Conservation (phyloP, 2,329 filamentous ascomycete genomes). For the Uncinocarpus reesii region DNA sequence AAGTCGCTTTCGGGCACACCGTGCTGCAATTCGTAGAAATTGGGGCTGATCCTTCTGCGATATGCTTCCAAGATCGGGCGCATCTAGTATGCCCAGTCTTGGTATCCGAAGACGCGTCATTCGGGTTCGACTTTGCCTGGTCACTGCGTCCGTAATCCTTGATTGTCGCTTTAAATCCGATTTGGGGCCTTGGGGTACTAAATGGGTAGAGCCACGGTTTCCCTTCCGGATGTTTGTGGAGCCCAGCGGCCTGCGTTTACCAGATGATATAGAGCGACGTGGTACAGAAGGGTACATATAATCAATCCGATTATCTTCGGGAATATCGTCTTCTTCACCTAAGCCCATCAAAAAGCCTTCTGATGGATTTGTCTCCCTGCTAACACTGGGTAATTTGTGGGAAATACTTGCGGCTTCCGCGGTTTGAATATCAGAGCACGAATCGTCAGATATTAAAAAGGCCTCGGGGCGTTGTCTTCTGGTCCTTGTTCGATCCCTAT, state of each 20-base stretch:
- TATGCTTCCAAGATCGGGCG: slow-evolving; percentile 27
- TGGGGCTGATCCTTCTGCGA: slow-evolving; percentile 35
- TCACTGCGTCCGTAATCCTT: slow-evolving; percentile 28
- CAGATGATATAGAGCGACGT: slow-evolving; percentile 17
- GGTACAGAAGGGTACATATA: slow-evolving; percentile 30
- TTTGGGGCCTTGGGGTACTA: background rate
- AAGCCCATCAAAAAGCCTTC: slow-evolving; percentile 2
- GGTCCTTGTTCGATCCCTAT: slow-evolving; percentile 13
- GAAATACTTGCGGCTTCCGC: background rate
- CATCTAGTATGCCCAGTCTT: slow-evolving; percentile 44
- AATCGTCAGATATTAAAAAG: slow-evolving; percentile 18
- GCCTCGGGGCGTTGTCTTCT: slow-evolving; percentile 1
- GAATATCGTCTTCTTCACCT: slow-evolving; percentile 27
- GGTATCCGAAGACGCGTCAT: slow-evolving; percentile 21
- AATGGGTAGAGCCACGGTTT: slow-evolving; percentile 2
- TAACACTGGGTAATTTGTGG: background rate
- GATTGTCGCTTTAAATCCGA: slow-evolving; percentile 25
- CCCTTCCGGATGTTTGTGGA: slow-evolving; percentile 10
- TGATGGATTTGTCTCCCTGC: background rate
- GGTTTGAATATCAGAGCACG: slow-evolving; percentile 23
- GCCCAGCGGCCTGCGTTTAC: background rate
- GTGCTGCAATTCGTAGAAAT: slow-evolving; percentile 48
- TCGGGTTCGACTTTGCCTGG: slow-evolving; percentile 19
- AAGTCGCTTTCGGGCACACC: slow-evolving; percentile 40
- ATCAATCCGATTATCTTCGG: slow-evolving; percentile 36